Base-by-base conservation (phyloP, 192 early-diverging fungal species). In the Geosiphon pyriformis region DNA sequence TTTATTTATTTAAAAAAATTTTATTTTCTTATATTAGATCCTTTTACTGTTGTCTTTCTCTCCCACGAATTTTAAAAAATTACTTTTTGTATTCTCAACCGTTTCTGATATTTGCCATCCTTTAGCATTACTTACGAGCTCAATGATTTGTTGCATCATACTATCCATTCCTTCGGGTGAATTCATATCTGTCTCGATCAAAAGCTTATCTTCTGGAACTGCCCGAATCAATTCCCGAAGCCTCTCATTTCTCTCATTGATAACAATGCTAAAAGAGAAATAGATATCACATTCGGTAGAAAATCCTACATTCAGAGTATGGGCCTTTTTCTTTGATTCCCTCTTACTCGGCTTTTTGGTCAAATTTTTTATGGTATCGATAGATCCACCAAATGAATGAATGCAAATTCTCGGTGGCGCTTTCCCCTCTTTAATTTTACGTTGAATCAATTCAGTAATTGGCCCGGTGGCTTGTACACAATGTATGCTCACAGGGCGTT, bases 151-250 rank as follows among this genome's bases (percentile, higher is more conserved):
- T 7, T 70, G 29, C 80, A 89, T 77, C 20, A 78, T 70, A 1
- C 63, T 50, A 67, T 91, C 89, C 0, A 91, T 69, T 6, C 70
- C 47, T 0, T 46, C 35, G 17, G 80, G 76, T 22, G 82, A 76
- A 71, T 92, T 78, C 33, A 88, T 76, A 71, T 97, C 94, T 1
- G 87, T 88, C 72, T 97, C 94, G 10, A 94, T 76, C 66, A 97
- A 73, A 8, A 97, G 71, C 33, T 85, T 75, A 62, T 90, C 82
- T 54, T 89, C 88, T 6, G 93, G 92, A 1, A 90, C 87, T 2
- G 75, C 80, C 46, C 66, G 58, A 33, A 97, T 90, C 32, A 87
- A 79, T 64, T 90, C 79, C 20, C 65, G 71, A 57, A 84, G 54
- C 55, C 87, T 84, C 32, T 72, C 66, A 20, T 80, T 57, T 46